phyloP scores from a whole-genome alignment of 2,329 filamentous ascomycete species.

The Aspergillus piperis region DNA sequence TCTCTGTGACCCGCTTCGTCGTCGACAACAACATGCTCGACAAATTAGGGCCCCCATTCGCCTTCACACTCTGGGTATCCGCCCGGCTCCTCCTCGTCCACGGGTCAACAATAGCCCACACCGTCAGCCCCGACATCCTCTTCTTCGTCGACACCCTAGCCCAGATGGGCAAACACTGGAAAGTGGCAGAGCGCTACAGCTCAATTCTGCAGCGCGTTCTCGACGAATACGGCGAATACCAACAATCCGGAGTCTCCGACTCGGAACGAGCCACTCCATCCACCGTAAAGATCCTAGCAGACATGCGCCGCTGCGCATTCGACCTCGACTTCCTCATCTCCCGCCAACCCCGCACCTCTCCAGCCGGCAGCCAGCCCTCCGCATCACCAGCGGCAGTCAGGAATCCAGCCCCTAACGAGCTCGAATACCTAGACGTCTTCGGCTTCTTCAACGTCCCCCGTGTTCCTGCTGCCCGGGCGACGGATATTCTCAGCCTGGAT shows the following conservation, averaged over 20 bases:
- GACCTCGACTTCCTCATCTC: conserved; percentile 89
- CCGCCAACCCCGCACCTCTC: conserved; percentile 63
- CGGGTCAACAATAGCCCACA: conserved; percentile 84
- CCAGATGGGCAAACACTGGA: conserved; percentile 81
- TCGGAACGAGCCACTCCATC: conserved; percentile 76
- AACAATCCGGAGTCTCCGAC: conserved; percentile 59
- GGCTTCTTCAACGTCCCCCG: conserved; percentile 92
- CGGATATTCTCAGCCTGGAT: conserved; percentile 29
- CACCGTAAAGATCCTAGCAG: conserved; percentile 81
- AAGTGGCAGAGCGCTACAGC: conserved; percentile 80
- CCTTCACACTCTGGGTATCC: conserved; percentile 90
- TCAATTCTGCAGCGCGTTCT: conserved; percentile 78
- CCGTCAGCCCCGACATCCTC: conserved; percentile 74
- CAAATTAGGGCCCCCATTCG: conserved; percentile 85
- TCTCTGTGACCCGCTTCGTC: conserved; percentile 75
- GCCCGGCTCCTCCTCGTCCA: conserved; percentile 85
- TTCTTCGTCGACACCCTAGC: conserved; percentile 80
- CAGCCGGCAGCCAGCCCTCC: conserved; percentile 36
- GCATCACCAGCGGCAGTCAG: conserved; percentile 50
- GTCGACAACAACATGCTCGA: conserved; percentile 71
- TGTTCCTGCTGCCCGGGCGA: conserved; percentile 52
- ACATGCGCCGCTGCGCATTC: conserved; percentile 88
- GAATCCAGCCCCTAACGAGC: conserved; percentile 73
- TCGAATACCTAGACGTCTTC: conserved; percentile 90
- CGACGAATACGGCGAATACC: conserved; percentile 80